Evolutionary conservation across 345 rosid genomes (phyloP).

Genomic region (Murraya paniculata): DNA sequence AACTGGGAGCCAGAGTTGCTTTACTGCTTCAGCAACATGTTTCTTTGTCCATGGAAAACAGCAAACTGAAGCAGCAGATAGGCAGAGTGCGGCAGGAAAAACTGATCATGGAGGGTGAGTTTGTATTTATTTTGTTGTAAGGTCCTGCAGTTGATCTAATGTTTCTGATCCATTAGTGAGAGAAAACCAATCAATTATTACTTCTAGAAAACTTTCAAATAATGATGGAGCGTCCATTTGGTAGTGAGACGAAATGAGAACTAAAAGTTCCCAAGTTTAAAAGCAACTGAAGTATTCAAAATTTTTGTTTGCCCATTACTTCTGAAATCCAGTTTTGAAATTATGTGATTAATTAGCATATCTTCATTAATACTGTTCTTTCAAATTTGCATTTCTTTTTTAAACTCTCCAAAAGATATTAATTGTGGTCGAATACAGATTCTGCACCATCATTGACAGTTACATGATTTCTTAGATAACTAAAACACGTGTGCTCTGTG

Average conservation of each 20-base stretch:
- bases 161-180: neutral
- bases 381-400: neutral
- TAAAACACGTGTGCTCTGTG: neutral
- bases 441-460: neutral
- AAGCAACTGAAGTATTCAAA: neutral
- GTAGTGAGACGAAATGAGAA: neutral
- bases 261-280: neutral
- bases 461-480: neutral
- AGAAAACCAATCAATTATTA: neutral
- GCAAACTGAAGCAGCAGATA: constrained; percentile 57
- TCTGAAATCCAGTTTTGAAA: neutral
- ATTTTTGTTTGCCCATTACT: neutral
- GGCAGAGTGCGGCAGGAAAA: constrained; percentile 52
- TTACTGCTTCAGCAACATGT: constrained; percentile 58
- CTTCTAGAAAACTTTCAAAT: neutral
- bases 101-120: constrained; percentile 53
- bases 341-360: neutral
- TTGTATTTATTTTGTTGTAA: neutral
- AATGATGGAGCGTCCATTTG: neutral
- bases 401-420: neutral
- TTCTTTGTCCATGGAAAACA: constrained; percentile 59
- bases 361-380: neutral
- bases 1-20: constrained; percentile 51
- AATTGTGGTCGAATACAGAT: neutral
- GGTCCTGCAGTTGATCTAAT: neutral